Base-by-base conservation (phyloP, 352 stramenopile species). In the Globisporangium acanthophoron region DNA sequence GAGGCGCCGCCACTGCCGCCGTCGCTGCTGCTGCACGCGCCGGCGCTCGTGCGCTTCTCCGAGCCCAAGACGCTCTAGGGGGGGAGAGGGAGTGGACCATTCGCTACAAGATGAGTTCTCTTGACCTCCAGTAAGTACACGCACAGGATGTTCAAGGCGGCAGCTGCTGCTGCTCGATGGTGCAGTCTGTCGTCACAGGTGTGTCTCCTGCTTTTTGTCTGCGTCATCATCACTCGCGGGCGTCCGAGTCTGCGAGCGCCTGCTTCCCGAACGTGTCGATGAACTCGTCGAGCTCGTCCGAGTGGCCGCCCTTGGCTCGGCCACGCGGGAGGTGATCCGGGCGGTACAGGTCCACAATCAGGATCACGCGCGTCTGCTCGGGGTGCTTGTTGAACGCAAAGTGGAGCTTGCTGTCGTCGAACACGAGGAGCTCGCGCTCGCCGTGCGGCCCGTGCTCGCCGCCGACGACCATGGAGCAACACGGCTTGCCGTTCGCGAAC, bases 331-430 rank as follows among this genome's bases (percentile, higher is more conserved):
- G 52, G 8, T 92, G 65, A 41, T 88, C 78, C 0, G 88, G 88
- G 3, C 88, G 85, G 40, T 94, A 90, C 45, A 97, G 69, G 62
- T 97, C 88, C 41, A 97, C 71, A 58, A 97, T 97, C 27, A 97
- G 69, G 31, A 97, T 82, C 35, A 82, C 74, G 7, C 82, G 76
- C 48, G 74, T 89, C 58, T 80, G 65, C 13, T 81, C 70, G 3
- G 71, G 64, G 59, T 90, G 84, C 55, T 85, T 60, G 66, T 96
- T 96, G 66, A 79, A 96, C 54, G 85, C 87, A 52, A 88, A 89
- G 70, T 97, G 88, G 50, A 96, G 71, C 63, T 97, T 97, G 67
- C 84, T 95, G 67, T 97, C 88, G 69, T 97, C 88, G 61, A 97
- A 97, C 13, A 97, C 88, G 39, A 96, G 74, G 29, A 97, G 66